These are phyloP conservation scores for Casuarina equisetifolia DNA, from an alignment of 306 rosid genomes.

Conservation along the genomic window DNA sequence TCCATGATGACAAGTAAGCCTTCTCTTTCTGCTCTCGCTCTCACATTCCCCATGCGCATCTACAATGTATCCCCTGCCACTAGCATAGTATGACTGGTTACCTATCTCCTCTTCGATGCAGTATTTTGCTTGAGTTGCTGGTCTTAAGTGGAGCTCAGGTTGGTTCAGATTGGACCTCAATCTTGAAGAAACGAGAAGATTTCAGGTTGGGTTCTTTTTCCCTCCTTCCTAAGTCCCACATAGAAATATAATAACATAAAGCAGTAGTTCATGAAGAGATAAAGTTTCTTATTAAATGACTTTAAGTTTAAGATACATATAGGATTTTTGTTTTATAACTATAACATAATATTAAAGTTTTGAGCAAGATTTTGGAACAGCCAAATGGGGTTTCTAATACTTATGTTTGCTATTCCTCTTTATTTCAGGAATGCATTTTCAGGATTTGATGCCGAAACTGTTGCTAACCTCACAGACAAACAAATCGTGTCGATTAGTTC, in stretches of 20 bases:
- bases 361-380: too few relatives aligned
- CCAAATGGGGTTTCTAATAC: background rate
- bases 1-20: constrained; percentile 94
- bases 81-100: constrained; percentile 21
- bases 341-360: too few relatives aligned
- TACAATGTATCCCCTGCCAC: background rate
- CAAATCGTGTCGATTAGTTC: constrained; percentile 79
- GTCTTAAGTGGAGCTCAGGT: constrained; percentile 92
- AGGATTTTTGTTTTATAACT: too few relatives aligned
- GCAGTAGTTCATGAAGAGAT: too few relatives aligned
- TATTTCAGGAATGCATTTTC: constrained; percentile 75
- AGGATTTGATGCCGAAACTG: constrained; percentile 75
- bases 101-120: constrained; percentile 27
- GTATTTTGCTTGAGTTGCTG: constrained; percentile 88
- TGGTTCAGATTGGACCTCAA: constrained; percentile 98
- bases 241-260: too few relatives aligned
- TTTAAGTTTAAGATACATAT: too few relatives aligned
- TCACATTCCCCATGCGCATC: background rate
- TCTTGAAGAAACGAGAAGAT: constrained; percentile 82
- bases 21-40: constrained; percentile 18
- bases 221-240: background rate
- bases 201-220: constrained; percentile 52
- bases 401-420: background rate
- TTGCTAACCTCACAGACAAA: constrained; percentile 74
- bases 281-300: too few relatives aligned